phyloP scores from a whole-genome alignment of 2,329 filamentous ascomycete species.

The Cylindrodendrum hubeiense region DNA sequence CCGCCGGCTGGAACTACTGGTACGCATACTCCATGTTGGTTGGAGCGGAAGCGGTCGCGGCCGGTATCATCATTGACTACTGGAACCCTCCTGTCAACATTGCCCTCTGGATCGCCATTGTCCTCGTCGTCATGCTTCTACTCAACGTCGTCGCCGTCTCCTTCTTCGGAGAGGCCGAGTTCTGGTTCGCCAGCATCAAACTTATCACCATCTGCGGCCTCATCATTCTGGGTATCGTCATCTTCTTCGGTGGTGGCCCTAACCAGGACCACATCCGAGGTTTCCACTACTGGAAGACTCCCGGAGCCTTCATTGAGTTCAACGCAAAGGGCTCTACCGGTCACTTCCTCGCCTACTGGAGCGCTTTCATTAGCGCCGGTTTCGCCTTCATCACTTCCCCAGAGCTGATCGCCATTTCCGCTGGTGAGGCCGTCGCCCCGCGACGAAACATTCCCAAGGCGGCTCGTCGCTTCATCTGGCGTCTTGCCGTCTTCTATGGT shows the following conservation, averaged over 20 bases:
- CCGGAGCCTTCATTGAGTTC: conserved; percentile 63
- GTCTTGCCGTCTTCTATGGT: conserved; percentile 74
- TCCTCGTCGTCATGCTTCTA: conserved; percentile 65
- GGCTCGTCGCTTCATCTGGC: conserved; percentile 70
- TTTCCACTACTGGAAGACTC: conserved; percentile 54
- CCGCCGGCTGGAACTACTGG: conserved; percentile 72
- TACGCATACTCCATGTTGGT: conserved; percentile 71
- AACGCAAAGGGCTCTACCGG: conserved; percentile 61
- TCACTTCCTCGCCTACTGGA: conserved; percentile 70
- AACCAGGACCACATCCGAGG: conserved; percentile 58
- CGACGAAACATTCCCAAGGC: conserved; percentile 76
- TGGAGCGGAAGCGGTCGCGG: conserved; percentile 69
- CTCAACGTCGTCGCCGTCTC: conserved; percentile 70
- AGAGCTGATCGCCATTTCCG: conserved; percentile 73
- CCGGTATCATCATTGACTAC: conserved; percentile 70
- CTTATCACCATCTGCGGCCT: conserved; percentile 69
- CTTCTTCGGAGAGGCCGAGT: conserved; percentile 72
- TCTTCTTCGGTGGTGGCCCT: conserved; percentile 69
- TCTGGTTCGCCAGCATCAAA: conserved; percentile 72
- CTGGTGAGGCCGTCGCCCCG: conserved; percentile 74
- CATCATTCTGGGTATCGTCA: conserved; percentile 58
- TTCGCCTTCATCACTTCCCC: conserved; percentile 74
- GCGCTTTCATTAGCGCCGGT: conserved; percentile 67
- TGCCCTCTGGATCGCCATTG: conserved; percentile 71
- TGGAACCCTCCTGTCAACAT: conserved; percentile 66